Evolutionary conservation across 495 filamentous ascomycete genomes (phyloP).

Genomic region (Aspergillus sclerotioniger): DNA sequence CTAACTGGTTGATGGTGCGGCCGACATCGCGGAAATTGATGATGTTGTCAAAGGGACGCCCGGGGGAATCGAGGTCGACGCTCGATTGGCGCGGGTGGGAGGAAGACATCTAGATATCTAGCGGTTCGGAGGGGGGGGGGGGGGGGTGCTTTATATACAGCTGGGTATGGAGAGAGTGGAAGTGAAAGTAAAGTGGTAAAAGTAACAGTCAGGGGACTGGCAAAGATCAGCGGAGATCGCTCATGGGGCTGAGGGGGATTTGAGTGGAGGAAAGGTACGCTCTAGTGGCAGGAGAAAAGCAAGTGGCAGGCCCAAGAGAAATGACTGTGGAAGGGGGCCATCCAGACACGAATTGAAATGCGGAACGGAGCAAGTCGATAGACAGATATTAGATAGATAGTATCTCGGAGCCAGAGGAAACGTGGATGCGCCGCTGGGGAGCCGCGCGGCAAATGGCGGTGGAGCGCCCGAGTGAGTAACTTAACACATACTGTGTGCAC

Average conservation of each 20-base stretch:
- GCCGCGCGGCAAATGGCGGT: background rate
- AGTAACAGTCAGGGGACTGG: too few relatives aligned
- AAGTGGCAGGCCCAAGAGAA: background rate
- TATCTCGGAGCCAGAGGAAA: background rate
- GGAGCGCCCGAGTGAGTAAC: background rate
- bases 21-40: conserved; percentile 87
- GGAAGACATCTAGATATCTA: conserved; percentile 2
- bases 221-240: too few relatives aligned
- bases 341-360: background rate
- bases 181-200: too few relatives aligned
- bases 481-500: too few relatives aligned
- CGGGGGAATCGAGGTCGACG: conserved; percentile 42
- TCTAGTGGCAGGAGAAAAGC: background rate
- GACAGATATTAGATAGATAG: background rate
- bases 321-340: background rate
- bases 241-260: too few relatives aligned
- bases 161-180: too few relatives aligned
- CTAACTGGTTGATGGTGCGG: conserved; percentile 61
- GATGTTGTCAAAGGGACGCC: conserved; percentile 60
- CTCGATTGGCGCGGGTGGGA: conserved; percentile 31
- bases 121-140: too few relatives aligned
- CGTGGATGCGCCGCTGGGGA: background rate
- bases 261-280: too few relatives aligned
- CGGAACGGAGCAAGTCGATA: background rate
- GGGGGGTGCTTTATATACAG: background rate